phyloP scores from a whole-genome alignment of 2,329 filamentous ascomycete genomes.

The Aotearoamyces nothofagi region DNA sequence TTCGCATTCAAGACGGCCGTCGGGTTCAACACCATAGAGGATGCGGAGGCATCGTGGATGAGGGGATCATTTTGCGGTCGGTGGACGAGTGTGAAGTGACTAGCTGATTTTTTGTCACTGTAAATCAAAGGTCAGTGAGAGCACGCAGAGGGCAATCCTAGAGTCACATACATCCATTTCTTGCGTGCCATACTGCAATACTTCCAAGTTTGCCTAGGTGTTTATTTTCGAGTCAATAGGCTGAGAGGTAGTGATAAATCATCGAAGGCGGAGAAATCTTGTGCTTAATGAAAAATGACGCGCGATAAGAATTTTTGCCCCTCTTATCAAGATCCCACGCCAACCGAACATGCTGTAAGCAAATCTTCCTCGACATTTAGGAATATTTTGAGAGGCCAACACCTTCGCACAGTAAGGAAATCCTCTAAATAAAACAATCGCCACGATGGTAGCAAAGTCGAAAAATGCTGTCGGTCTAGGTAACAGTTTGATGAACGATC shows the following conservation, averaged over 20 bases:
- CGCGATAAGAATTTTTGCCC: no score
- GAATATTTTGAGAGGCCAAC: no score
- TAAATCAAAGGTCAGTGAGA: slow-evolving; percentile 8
- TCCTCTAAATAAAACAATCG: no score
- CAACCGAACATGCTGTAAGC: no score
- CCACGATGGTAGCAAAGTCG: slow-evolving; percentile 80
- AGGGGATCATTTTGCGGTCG: slow-evolving; percentile 94
- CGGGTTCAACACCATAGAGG: slow-evolving; percentile 79
- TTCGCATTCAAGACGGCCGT: slow-evolving; percentile 34
- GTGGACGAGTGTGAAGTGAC: slow-evolving; percentile 88
- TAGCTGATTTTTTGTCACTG: slow-evolving; percentile 80
- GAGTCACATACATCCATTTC: slow-evolving; percentile 54
- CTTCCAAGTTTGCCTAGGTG: no score
- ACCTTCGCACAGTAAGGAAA: no score
- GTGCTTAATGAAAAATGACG: no score
- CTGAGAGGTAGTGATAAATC: no score
- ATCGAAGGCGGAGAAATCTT: no score
- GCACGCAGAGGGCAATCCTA: no score
- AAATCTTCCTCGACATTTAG: no score
- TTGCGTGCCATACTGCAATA: slow-evolving; percentile 54
- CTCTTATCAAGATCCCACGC: no score
- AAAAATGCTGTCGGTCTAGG: slow-evolving; percentile 92
- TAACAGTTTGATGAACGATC: slow-evolving; percentile 97
- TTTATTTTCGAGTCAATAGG: background rate
- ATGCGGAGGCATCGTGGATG: slow-evolving; percentile 81